Evolutionary conservation across 805 yeast genomes (phyloP), one percentile per base, ranked within the genome.

Genomic region (Starmerella bacillaris): DNA sequence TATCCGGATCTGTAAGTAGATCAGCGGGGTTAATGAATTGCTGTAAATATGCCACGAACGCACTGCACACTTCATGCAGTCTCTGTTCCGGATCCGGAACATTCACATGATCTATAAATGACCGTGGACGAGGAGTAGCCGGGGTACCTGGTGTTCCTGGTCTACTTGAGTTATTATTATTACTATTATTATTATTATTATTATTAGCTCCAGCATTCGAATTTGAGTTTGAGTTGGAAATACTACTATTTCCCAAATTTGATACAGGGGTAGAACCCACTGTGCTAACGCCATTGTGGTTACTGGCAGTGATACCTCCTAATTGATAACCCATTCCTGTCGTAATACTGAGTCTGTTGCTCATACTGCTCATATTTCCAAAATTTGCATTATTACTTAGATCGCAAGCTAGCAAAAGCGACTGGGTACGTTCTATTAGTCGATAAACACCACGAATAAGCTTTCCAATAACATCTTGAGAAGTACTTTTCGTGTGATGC

Each of bases 41-140:
- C 21, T 52, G 49, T 29, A 59, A 46, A 38, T 55, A 52, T n/a
- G 47, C 45, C n/a, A 48, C 42, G 20, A 59, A 41, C 1, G 60
- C 58, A 20, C 49, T 51, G 27, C 43, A 39, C 27, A 56, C 54
- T 41, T 54, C 60, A 21, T 55, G 53, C n/a, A 59, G 48, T 4
- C 61, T 46, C 12, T 44, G 44, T 11, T 38, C 36, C 8, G 60
- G 59, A 16, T 27, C 27, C 4, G 59, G 59, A 1, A 24, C 21
- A 9, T 14, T 21, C 11, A 20, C 11, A 33, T 45, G 45, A 21
- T 39, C 47, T 4, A 17, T 21, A 28, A 44, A 44, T 9, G 47
- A 44, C 18, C 35, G 36, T 22, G 38, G 21, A 11, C 44, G 36
- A 21, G 21, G 22, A 6, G 22, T 29, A n/a, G 15, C 32, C n/a